Evolutionary conservation across 257 asterid genomes (phyloP).

Genomic region (Solanum pennellii): DNA sequence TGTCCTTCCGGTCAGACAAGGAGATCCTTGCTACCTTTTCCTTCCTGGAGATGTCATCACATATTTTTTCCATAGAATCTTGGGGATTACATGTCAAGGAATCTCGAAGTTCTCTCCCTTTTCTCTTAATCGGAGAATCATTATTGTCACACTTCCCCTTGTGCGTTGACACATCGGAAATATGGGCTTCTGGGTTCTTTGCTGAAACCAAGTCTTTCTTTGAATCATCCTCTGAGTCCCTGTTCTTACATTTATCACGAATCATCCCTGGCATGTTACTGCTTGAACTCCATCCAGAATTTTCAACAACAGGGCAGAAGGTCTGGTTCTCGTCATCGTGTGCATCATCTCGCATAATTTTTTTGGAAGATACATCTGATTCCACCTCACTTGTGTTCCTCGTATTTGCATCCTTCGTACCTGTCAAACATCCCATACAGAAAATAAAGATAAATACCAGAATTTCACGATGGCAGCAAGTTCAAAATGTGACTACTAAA

Average conservation of each 20-base stretch:
- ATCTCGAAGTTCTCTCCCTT: constrained; percentile 22
- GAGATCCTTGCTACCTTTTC: constrained; percentile 72
- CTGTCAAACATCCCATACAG: constrained; percentile 20
- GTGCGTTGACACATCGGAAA: constrained; percentile 25
- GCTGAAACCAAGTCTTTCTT: constrained; percentile 28
- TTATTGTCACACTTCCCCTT: constrained; percentile 33
- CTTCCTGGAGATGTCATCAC: constrained; percentile 41
- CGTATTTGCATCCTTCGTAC: constrained; percentile 28
- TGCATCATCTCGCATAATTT: constrained; percentile 41
- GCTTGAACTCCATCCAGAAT: constrained; percentile 36
- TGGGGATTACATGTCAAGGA: constrained; percentile 19
- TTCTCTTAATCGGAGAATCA: constrained; percentile 48
- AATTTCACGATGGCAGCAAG: neutral
- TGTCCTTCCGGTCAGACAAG: constrained; percentile 48
- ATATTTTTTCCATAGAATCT: constrained; percentile 30
- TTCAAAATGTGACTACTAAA: constrained; percentile 5
- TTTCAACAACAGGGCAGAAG: constrained; percentile 33
- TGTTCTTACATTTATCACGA: neutral
- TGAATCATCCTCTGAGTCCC: constrained; percentile 23
- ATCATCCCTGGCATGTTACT: constrained; percentile 33
- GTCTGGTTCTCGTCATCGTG: constrained; percentile 39
- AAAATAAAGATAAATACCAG: neutral
- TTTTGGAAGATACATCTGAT: constrained; percentile 44
- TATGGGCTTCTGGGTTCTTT: constrained; percentile 23
- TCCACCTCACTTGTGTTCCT: constrained; percentile 48